These are phyloP conservation scores for Aspergillus aculeatinus DNA, from an alignment of 2,329 filamentous ascomycete species.

Conservation along the genomic window DNA sequence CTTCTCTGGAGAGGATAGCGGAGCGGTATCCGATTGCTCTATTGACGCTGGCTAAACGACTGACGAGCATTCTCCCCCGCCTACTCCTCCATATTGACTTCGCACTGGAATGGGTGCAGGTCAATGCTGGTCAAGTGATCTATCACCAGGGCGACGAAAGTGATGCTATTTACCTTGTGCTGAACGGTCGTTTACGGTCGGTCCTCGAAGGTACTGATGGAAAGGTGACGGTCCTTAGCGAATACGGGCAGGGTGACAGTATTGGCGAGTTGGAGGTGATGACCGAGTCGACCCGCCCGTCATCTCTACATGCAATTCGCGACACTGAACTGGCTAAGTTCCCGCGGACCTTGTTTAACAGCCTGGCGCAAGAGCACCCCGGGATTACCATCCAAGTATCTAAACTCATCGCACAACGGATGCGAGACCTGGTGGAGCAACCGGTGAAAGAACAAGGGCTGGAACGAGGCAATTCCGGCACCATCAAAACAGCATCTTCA, in stretches of 20 bases:
- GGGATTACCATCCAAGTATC: constrained; percentile 99
- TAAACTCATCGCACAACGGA: constrained; percentile 94
- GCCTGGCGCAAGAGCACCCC: constrained; percentile 91
- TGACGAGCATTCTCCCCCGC: constrained; percentile 84
- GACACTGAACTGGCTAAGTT: constrained; percentile 97
- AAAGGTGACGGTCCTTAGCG: constrained; percentile 80
- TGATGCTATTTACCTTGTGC: constrained; percentile 95
- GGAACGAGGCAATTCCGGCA: constrained; percentile 58
- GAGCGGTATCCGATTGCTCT: constrained; percentile 90
- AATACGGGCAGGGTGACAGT: constrained; percentile 96
- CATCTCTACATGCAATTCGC: constrained; percentile 90
- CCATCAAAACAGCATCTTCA: constrained; percentile 63
- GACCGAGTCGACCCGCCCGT: constrained; percentile 87
- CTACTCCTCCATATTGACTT: constrained; percentile 97
- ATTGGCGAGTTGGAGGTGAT: constrained; percentile 96
- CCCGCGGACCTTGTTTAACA: constrained; percentile 94
- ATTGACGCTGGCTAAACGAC: constrained; percentile 90
- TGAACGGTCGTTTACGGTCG: constrained; percentile 85
- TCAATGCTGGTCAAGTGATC: constrained; percentile 90
- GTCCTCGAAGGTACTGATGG: constrained; percentile 80
- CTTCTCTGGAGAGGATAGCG: constrained; percentile 84
- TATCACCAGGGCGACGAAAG: constrained; percentile 94
- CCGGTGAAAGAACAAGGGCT: constrained; percentile 66
- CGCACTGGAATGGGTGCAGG: constrained; percentile 96
- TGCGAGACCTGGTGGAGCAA: constrained; percentile 84